Evolutionary conservation across 2,329 filamentous ascomycete genomes (phyloP).

Genomic region (Apiospora arundinis): DNA sequence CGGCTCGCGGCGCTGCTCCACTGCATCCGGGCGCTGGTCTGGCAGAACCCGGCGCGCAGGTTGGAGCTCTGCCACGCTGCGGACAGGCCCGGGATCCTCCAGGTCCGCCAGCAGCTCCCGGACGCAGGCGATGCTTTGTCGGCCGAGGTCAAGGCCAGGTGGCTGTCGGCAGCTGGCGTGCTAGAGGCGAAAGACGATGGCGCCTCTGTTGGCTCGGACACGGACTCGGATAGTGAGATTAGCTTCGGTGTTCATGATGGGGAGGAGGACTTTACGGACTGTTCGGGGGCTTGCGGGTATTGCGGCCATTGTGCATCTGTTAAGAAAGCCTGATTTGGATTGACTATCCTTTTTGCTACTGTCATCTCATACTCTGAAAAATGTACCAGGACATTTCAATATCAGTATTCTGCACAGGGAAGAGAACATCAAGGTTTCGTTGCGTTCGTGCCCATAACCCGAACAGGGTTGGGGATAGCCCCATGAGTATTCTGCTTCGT

Average conservation of each 20-base stretch:
- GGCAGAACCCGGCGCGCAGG: neutral
- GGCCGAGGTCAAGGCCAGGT: slow-evolving; percentile 4
- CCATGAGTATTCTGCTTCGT: no score
- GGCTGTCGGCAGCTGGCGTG: slow-evolving; percentile 8
- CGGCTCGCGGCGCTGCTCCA: slow-evolving; percentile 23
- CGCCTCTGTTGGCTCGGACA: neutral
- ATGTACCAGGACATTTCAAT: no score
- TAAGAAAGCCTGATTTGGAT: neutral
- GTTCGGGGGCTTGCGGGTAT: slow-evolving; percentile 22
- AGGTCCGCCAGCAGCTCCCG: slow-evolving; percentile 19
- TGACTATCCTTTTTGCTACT: neutral
- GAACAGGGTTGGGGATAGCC: no score
- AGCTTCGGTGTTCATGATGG: slow-evolving; percentile 14
- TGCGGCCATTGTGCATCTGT: slow-evolving; percentile 20
- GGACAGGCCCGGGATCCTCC: neutral
- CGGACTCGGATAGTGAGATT: slow-evolving; percentile 8
- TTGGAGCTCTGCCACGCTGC: slow-evolving; percentile 23
- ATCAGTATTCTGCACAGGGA: no score
- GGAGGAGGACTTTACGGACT: slow-evolving; percentile 22
- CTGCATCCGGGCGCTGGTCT: neutral
- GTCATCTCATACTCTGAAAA: neutral
- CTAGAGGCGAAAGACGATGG: neutral
- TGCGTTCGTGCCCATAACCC: no score
- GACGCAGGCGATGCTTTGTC: slow-evolving; percentile 20
- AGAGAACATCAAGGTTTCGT: no score